Conservation (phyloP, 345 rosid genomes). For the Capsella bursapastoris region DNA sequence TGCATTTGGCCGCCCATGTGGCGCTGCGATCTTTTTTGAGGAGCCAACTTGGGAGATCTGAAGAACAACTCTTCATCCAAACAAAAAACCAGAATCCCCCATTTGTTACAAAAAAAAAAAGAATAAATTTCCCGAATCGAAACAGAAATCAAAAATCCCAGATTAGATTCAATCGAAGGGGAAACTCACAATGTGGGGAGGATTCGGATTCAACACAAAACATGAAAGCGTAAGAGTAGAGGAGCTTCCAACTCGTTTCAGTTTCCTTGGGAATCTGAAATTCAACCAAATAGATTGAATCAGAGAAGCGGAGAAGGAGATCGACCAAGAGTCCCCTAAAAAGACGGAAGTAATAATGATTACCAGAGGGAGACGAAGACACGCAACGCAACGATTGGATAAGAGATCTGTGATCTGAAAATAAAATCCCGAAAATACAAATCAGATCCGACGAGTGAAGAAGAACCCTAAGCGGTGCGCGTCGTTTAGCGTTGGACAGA, state of each 20-base stretch:
- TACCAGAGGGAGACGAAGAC: conserved; percentile 39
- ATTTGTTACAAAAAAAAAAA: background rate
- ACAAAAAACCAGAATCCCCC: conserved; percentile 28
- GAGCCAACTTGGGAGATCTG: conserved; percentile 97
- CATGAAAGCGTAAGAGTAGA: conserved; percentile 49
- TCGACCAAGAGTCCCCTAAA: background rate
- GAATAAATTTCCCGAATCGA: background rate
- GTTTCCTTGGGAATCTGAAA: conserved; percentile 26
- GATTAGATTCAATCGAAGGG: background rate
- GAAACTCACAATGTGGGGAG: conserved; percentile 62
- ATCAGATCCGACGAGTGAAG: conserved; percentile 44
- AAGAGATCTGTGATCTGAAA: conserved; percentile 46
- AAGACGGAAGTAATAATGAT: conserved; percentile 24
- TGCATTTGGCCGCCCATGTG: conserved; percentile 99
- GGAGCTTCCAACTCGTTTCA: background rate
- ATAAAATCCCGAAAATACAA: background rate
- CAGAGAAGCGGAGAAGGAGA: conserved; percentile 22
- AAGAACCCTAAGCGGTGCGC: conserved; percentile 34
- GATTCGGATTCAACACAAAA: conserved; percentile 58
- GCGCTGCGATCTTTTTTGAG: conserved; percentile 99
- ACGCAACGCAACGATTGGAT: conserved; percentile 34
- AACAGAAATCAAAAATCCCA: background rate
- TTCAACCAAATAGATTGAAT: conserved; percentile 1
- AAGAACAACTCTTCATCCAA: conserved; percentile 55
- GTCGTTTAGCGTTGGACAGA: background rate